A percentile compares a stretch with the other conserved stretches of the same genome.
Evolutionary conservation across 2,329 filamentous ascomycete genomes (phyloP).

Genomic region (Hymenoscyphus linearis): DNA sequence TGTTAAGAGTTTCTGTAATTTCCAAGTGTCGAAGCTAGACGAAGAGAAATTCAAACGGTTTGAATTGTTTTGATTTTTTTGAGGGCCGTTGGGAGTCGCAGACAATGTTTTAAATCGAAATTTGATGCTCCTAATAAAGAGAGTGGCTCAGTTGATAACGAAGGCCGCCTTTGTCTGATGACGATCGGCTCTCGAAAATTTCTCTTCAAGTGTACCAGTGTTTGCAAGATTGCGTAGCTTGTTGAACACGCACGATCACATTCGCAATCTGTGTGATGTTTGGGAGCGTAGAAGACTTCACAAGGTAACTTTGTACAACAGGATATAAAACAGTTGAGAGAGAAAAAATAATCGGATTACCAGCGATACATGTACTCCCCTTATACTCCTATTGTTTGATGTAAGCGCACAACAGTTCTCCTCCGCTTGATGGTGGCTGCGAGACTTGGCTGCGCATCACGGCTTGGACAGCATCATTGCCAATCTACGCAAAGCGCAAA

Average conservation of each 20-base stretch:
- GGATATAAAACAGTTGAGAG: not conserved
- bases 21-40: not conserved
- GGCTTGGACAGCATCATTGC: not conserved
- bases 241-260: conserved; percentile 5
- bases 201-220: not conserved
- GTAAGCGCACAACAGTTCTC: not conserved
- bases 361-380: not conserved
- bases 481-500: not conserved
- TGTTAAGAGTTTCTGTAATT: not conserved
- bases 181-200: not conserved
- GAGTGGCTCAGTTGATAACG: not conserved
- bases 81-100: not conserved
- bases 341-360: not conserved
- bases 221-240: conserved; percentile 2
- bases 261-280: conserved; percentile 1
- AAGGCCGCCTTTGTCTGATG: conserved; percentile 3
- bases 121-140: not conserved
- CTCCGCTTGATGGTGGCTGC: not conserved
- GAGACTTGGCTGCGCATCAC: not conserved
- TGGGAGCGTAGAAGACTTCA: not conserved
- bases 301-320: conserved; percentile 1
- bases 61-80: not conserved
- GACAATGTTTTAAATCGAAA: not conserved
- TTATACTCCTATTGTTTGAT: not conserved
- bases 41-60: not conserved